Evolutionary conservation across 2,329 filamentous ascomycete species (phyloP).

Genomic region (Fusarium dimerum): DNA sequence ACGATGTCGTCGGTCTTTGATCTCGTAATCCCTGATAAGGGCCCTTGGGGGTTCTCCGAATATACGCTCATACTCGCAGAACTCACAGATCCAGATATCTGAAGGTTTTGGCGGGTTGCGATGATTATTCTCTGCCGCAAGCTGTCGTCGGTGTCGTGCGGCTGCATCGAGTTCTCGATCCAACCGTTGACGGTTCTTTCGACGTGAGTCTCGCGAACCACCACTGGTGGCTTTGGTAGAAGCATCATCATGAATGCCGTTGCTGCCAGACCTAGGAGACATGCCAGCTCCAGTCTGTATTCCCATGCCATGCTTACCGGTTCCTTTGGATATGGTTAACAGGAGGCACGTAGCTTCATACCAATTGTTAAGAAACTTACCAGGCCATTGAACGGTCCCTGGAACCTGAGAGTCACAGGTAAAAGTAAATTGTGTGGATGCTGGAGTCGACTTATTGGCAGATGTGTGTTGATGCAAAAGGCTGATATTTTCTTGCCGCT

Average conservation of each 20-base stretch:
- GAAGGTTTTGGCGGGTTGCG: constrained; percentile 69
- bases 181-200: constrained; percentile 64
- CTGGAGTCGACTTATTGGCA: constrained; percentile 60
- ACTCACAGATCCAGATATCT: constrained; percentile 94
- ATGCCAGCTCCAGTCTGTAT: constrained; percentile 16
- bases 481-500: constrained; percentile 77
- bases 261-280: constrained; percentile 15
- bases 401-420: constrained; percentile 90
- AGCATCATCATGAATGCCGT: constrained; percentile 35
- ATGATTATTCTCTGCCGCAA: constrained; percentile 75
- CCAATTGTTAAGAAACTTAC: constrained; percentile 34
- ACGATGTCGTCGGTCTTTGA: constrained; percentile 84
- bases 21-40: constrained; percentile 88
- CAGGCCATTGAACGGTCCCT: constrained; percentile 75
- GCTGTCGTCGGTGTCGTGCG: constrained; percentile 73
- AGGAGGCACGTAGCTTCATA: not conserved
- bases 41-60: constrained; percentile 85
- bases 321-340: constrained; percentile 25
- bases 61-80: constrained; percentile 96
- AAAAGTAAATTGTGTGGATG: constrained; percentile 92
- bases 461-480: constrained; percentile 69
- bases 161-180: constrained; percentile 73
- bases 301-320: constrained; percentile 22
- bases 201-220: constrained; percentile 37
- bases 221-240: constrained; percentile 35